phyloP scores from a whole-genome alignment of 1,284 basidiomycete genomes.

The Cutaneotrichosporon mucoides region DNA sequence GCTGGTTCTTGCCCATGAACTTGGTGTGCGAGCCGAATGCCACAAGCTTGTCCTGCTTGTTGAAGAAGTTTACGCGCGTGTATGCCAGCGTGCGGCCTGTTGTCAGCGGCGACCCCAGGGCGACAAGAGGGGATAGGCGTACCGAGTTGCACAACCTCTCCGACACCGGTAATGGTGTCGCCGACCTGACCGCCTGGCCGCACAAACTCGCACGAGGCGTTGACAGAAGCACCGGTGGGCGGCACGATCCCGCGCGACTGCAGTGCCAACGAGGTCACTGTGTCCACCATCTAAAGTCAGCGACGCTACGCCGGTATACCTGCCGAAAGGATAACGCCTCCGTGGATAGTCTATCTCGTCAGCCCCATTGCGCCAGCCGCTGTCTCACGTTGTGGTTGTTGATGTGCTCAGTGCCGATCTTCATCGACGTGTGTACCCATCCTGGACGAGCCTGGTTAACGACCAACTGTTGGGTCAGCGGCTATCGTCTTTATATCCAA shows the following conservation, averaged over 20 bases:
- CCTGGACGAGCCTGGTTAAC: conserved; percentile 33
- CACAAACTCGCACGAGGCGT: conserved; percentile 48
- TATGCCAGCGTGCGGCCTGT: conserved; percentile 39
- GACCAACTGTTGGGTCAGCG: conserved; percentile 23
- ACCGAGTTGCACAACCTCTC: conserved; percentile 45
- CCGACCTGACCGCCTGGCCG: conserved; percentile 42
- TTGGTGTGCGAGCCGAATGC: conserved; percentile 49
- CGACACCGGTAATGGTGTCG: conserved; percentile 36
- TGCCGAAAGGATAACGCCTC: conserved; percentile 46
- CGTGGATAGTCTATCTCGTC: conserved; percentile 45
- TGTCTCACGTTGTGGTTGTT: conserved; percentile 46
- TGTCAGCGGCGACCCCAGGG: not conserved
- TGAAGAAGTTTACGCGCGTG: conserved; percentile 41
- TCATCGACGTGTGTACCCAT: conserved; percentile 37
- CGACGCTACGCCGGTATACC: not conserved
- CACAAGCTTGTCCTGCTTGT: conserved; percentile 37
- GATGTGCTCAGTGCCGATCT: conserved; percentile 40
- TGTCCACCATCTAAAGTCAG: conserved; percentile 40
- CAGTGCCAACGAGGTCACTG: conserved; percentile 45
- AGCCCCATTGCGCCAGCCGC: too few species aligned
- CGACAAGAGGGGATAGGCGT: conserved; percentile 5
- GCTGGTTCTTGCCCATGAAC: conserved; percentile 36
- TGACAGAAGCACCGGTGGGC: conserved; percentile 46
- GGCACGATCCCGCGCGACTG: conserved; percentile 44
- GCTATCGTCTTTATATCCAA: too few species aligned